These are phyloP conservation scores for Boletus vinaceobasis DNA, from an alignment of 768 basidiomycete genomes.

Conservation along the genomic window DNA sequence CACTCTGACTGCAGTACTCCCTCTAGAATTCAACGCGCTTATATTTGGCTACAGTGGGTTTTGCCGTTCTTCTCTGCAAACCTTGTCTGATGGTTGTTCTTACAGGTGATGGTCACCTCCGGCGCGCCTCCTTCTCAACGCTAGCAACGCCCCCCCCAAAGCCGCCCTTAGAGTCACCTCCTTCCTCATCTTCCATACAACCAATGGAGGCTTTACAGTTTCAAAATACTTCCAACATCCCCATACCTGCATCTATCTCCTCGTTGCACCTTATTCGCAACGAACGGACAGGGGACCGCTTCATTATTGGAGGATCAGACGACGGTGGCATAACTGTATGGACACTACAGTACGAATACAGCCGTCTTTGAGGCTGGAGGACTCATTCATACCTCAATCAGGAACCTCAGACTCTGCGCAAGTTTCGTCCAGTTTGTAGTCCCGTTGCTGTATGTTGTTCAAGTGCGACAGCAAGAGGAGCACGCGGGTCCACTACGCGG, in stretches of 20 bases:
- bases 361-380: not conserved
- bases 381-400: constrained; percentile 25
- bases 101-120: constrained; percentile 52
- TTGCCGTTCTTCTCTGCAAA: not conserved
- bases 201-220: constrained; percentile 15
- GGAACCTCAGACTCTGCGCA: constrained; percentile 62
- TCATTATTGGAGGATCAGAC: constrained; percentile 71
- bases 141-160: constrained; percentile 19
- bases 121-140: constrained; percentile 43
- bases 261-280: constrained; percentile 56
- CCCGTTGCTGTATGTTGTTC: constrained; percentile 57
- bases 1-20: constrained; percentile 41
- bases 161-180: not conserved
- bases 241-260: constrained; percentile 45
- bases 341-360: constrained; percentile 53
- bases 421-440: constrained; percentile 72
- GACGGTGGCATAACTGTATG: constrained; percentile 79
- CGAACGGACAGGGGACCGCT: constrained; percentile 53
- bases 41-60: constrained; percentile 63
- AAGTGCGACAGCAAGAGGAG: constrained; percentile 45
- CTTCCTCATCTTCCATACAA: constrained; percentile 1
- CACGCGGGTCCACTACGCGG: constrained; percentile 57
- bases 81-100: not conserved
- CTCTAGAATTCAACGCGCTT: constrained; percentile 55
- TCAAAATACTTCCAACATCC: constrained; percentile 40